Evolutionary conservation across 208 protist genomes (phyloP), one percentile per base, ranked within the genome.

Genomic region (Trypanosoma scelopori): DNA sequence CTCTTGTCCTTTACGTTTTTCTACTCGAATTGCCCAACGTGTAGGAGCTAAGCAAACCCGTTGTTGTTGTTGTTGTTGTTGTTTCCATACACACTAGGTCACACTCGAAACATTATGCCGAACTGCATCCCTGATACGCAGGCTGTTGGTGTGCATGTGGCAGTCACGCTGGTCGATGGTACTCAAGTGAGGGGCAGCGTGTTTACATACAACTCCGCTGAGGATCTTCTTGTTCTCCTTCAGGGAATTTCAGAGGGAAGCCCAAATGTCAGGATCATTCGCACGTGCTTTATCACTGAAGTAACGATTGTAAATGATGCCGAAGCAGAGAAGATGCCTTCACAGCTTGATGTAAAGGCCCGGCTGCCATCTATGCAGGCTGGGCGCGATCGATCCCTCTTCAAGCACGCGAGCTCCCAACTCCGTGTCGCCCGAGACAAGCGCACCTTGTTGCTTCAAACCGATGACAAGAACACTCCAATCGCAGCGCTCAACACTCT

Each of bases 331-430:
- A 64, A 69, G 32, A 79, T 95, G 35, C 90, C 90, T 0, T 60
- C 65, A 0, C 72, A 78, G 32, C 61, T 95, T 23, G 85, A 85
- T 47, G 57, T 70, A 16, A 92, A 82, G 71, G 71, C 50, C 43
- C 55, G 58, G 39, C 70, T 95, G 20, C 90, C 90, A 3, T 89
- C 90, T 12, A 93, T 95, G 87, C 80, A 88, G 53, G 77, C 81
- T n/a, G 87, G 79, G 9, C 79, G 79, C n/a, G 84, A 83, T 56
- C 87, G 91, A 64, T 92, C 89, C 30, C 86, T 95, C 35, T 87
- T 91, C 46, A 92, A 92, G 65, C 72, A 89, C 37, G 84, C 81
- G 20, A 92, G 69, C 30, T 76, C 69, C 23, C 73, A 91, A 58
- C 69, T 95, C n/a, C 89, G 90, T 53, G 59, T 80, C 30, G 84